These are phyloP conservation scores for Candida golubevii DNA, from an alignment of 805 yeast genomes.

Conservation along the genomic window DNA sequence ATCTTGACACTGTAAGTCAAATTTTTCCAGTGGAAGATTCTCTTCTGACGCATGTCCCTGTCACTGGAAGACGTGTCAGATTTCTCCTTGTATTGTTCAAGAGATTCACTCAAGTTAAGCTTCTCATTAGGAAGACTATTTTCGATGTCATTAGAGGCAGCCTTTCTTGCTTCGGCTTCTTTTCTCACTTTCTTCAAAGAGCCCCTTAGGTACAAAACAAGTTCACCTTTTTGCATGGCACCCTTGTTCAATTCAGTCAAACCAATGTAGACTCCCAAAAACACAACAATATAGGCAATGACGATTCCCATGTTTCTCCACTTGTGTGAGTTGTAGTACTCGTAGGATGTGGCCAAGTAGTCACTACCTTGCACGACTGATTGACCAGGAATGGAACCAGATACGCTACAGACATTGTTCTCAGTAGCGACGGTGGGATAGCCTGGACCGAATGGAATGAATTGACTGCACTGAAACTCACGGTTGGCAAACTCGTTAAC, in stretches of 20 bases:
- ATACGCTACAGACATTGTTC: conserved; percentile 52
- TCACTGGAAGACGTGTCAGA: conserved; percentile 10
- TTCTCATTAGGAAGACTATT: conserved; percentile 30
- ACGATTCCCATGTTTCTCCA: conserved; percentile 81
- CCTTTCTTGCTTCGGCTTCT: conserved; percentile 17
- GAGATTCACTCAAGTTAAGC: conserved; percentile 23
- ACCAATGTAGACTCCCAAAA: conserved; percentile 30
- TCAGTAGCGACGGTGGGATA: conserved; percentile 37
- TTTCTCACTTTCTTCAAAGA: conserved; percentile 46
- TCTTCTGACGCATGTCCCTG: conserved; percentile 9
- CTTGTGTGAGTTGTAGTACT: conserved; percentile 52
- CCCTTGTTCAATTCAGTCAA: conserved; percentile 44
- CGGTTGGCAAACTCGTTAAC: conserved; percentile 60
- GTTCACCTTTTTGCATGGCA: conserved; percentile 43
- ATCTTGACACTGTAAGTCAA: conserved; percentile 35
- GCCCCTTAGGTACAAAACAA: conserved; percentile 28
- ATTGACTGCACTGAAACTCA: conserved; percentile 49
- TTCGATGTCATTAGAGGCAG: conserved; percentile 32
- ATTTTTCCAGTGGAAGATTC: conserved; percentile 37
- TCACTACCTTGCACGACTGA: conserved; percentile 53
- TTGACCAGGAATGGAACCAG: conserved; percentile 57
- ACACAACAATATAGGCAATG: conserved; percentile 47
- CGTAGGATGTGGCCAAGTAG: conserved; percentile 46
- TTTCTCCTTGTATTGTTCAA: conserved; percentile 23
- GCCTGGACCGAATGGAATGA: conserved; percentile 58